A percentile compares a stretch with the other conserved stretches of the same genome.
Conservation (phyloP, 495 filamentous ascomycete species). For the Aspergillus taichungensis region DNA sequence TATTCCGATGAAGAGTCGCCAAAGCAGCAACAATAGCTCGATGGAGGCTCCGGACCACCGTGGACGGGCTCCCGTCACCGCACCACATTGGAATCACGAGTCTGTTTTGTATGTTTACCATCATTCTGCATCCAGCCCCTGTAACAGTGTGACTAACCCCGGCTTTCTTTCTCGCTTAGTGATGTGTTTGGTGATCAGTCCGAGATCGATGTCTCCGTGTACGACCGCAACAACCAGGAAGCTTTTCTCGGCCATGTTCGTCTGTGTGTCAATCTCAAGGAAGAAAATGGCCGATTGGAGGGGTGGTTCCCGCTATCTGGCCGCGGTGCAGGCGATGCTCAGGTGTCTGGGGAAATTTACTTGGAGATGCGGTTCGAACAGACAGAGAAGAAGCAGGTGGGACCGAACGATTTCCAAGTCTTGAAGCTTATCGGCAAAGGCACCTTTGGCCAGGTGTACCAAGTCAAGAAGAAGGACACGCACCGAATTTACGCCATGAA, state of each 20-base stretch:
- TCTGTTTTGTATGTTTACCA: conserved; percentile 72
- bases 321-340: conserved; percentile 53
- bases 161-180: conserved; percentile 34
- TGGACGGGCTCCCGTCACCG: conserved; percentile 59
- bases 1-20: conserved; percentile 90
- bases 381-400: conserved; percentile 86
- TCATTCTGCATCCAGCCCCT: conserved; percentile 1
- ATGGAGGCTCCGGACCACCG: conserved; percentile 63
- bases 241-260: conserved; percentile 88
- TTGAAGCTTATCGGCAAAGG: conserved; percentile 95
- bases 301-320: conserved; percentile 79
- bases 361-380: conserved; percentile 79
- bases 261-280: conserved; percentile 56
- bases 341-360: conserved; percentile 84
- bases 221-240: conserved; percentile 78
- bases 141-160: neutral
- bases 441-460: conserved; percentile 99
- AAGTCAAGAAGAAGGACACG: conserved; percentile 97
- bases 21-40: conserved; percentile 86
- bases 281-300: conserved; percentile 60
- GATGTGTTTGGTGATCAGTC: conserved; percentile 91
- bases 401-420: conserved; percentile 94
- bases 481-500: conserved; percentile 98
- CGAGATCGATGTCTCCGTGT: conserved; percentile 87
- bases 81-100: conserved; percentile 92